Evolutionary conservation across 805 yeast genomes (phyloP).

Genomic region (Wickerhamiella parazyma): DNA sequence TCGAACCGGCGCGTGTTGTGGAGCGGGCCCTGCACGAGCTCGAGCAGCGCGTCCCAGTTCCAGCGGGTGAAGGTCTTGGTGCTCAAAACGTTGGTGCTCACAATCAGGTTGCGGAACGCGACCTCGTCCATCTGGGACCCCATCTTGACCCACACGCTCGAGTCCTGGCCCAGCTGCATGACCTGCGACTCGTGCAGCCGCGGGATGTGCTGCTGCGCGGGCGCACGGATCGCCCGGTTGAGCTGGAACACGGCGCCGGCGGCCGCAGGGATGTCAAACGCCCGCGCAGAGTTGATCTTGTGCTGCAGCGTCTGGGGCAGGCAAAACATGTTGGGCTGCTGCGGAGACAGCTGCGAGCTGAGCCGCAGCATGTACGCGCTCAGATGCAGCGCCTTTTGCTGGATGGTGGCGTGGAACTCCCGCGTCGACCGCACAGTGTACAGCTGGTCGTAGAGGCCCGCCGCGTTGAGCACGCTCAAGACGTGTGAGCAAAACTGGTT

Average conservation of each 20-base stretch:
- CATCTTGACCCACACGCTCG: conserved; percentile 20
- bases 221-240: conserved; percentile 7
- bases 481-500: conserved; percentile 59
- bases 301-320: neutral
- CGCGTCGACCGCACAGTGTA: conserved; percentile 27
- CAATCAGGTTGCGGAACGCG: conserved; percentile 51
- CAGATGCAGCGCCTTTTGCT: conserved; percentile 48
- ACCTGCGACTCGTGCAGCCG: neutral
- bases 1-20: conserved; percentile 57
- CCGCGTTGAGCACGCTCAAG: conserved; percentile 38
- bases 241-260: conserved; percentile 10
- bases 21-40: conserved; percentile 75
- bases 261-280: conserved; percentile 1
- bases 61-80: conserved; percentile 72
- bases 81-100: conserved; percentile 55
- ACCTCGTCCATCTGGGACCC: conserved; percentile 43
- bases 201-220: neutral
- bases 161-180: conserved; percentile 8
- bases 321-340: conserved; percentile 23
- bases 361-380: conserved; percentile 48
- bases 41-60: conserved; percentile 70
- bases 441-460: conserved; percentile 35
- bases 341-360: conserved; percentile 43
- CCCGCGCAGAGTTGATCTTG: neutral
- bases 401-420: conserved; percentile 33